Evolutionary conservation across 768 basidiomycete species (phyloP).

Genomic region (Phanerochaete carnosa): DNA sequence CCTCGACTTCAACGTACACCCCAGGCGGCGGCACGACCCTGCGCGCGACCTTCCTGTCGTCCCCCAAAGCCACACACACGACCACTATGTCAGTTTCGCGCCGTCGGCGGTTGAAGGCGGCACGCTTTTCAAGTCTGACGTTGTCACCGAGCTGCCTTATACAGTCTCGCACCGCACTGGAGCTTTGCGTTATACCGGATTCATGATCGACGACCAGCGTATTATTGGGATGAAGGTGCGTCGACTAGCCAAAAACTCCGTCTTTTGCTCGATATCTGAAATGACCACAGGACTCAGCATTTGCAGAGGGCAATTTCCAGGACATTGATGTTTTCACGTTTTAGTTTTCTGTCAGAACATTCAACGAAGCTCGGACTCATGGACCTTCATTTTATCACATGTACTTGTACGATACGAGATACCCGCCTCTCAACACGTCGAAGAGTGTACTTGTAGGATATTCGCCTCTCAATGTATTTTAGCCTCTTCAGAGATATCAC

Average conservation of each 20-base stretch:
- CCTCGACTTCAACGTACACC: conserved; percentile 31
- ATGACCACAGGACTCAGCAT: conserved; percentile 21
- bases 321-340: conserved; percentile 36
- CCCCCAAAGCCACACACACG: background rate
- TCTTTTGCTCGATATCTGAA: background rate
- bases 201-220: conserved; percentile 42
- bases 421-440: too few species aligned
- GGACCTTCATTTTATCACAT: background rate
- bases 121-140: conserved; percentile 13
- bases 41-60: conserved; percentile 1
- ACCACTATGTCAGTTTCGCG: background rate
- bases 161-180: conserved; percentile 11
- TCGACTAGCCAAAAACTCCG: background rate
- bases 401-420: background rate
- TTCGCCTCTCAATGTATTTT: too few species aligned
- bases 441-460: too few species aligned
- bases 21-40: conserved; percentile 20
- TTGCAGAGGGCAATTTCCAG: conserved; percentile 30
- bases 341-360: conserved; percentile 7
- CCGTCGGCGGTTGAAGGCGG: background rate
- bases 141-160: conserved; percentile 21
- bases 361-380: background rate
- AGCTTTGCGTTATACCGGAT: conserved; percentile 29
- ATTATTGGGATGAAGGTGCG: conserved; percentile 39
- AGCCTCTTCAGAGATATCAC: too few species aligned